phyloP scores from a whole-genome alignment of 2,329 filamentous ascomycete genomes.

The Hypoxylon sp. region DNA sequence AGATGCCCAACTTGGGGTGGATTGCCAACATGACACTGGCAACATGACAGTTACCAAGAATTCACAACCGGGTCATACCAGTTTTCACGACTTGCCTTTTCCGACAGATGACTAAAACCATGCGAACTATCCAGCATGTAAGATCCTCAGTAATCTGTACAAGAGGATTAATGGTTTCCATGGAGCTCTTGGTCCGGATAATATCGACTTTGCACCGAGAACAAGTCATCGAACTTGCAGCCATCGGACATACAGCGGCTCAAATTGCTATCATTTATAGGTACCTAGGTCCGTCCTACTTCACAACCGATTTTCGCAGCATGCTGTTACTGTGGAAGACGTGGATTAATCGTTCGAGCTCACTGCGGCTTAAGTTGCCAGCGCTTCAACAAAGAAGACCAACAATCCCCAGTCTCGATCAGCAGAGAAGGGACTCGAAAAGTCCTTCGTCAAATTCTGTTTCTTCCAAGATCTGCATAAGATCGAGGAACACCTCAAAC shows the following conservation, averaged over 20 bases:
- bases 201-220: too few relatives aligned
- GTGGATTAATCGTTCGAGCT: not conserved
- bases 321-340: not conserved
- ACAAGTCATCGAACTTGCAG: too few relatives aligned
- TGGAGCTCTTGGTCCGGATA: too few relatives aligned
- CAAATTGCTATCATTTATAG: too few relatives aligned
- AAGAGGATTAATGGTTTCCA: too few relatives aligned
- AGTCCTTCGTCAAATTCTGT: not conserved
- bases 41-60: not conserved
- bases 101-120: too few relatives aligned
- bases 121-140: too few relatives aligned
- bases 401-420: not conserved
- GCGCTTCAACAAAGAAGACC: not conserved
- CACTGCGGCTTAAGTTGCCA: not conserved
- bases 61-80: not conserved
- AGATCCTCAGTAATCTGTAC: too few relatives aligned
- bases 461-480: not conserved
- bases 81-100: too few relatives aligned
- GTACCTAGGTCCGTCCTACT: too few relatives aligned
- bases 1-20: slow-evolving; percentile 81
- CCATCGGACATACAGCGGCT: too few relatives aligned
- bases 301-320: not conserved
- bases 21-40: slow-evolving; percentile 78
- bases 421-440: not conserved
- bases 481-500: not conserved